Evolutionary conservation across 192 early-diverging fungal species (phyloP), one percentile per base, ranked within the genome.

Genomic region (Backusella sp.): DNA sequence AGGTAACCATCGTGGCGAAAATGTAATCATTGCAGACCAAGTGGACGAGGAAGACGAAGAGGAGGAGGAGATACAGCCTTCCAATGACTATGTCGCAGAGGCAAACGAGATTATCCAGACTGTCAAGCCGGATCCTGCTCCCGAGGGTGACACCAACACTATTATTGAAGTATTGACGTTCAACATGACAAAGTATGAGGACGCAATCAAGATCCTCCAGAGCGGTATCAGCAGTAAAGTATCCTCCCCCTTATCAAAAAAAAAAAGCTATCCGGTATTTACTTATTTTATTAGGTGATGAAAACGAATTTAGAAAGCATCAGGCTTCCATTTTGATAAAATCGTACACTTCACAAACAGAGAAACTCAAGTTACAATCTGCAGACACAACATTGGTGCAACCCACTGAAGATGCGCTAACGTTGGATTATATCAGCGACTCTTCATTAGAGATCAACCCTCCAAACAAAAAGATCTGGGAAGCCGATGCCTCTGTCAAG

Each of bases 401-500:
- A 75, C 76, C 52, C 32, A 41, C 35, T 19, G 49, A 68, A 66
- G 26, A 69, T 69, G 12, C 73, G 44, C 28, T 68, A 74, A 30
- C 68, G 62, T 19, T 66, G 53, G 8, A n/a, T 9, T 34, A 46
- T 71, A 49, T 68, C 21, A 66, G 69, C 67, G 17, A 19, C 82
- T 59, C 82, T 80, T 1, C 32, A 52, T 56, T 30, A 23, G 85
- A 84, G 28, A 76, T 83, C 23, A 62, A 62, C 9, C 56, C 23
- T 5, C 23, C 44, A 49, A 19, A 28, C 15, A 71, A 71, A 32
- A 42, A 30, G 6, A 85, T 83, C 5, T 98, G 96, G 96, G 94
- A 96, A 77, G 84, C 87, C 0, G 95, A 96, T 78, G 81, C 89
- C 15, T 87, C 91, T 14, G 92, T 91, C 0, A 79, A 80, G 0